Conservation (phyloP, 331 rosid genomes). For the Cydonia oblonga region DNA sequence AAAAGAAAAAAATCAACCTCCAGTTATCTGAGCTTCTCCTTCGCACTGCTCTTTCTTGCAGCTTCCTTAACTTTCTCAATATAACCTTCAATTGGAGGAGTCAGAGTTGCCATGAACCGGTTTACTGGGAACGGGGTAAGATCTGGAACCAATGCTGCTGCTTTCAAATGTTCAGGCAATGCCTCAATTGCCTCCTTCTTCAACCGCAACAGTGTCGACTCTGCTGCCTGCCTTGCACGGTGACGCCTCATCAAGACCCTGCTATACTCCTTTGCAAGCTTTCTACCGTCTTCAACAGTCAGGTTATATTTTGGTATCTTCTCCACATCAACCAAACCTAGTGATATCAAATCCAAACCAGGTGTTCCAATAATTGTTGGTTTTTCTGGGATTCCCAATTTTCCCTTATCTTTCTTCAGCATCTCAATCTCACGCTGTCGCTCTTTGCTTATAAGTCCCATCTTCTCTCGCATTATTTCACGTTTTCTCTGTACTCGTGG, state of each 20-base stretch:
- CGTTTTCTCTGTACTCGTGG: constrained; percentile 37
- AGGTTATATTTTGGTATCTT: constrained; percentile 63
- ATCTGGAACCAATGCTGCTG: constrained; percentile 80
- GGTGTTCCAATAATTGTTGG: constrained; percentile 67
- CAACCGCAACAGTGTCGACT: constrained; percentile 43
- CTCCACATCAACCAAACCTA: constrained; percentile 78
- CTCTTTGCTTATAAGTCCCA: constrained; percentile 82
- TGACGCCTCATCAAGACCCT: constrained; percentile 71
- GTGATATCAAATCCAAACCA: constrained; percentile 59
- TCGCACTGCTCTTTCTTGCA: constrained; percentile 54
- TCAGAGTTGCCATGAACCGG: constrained; percentile 74
- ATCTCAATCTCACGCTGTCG: constrained; percentile 66
- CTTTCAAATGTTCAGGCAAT: constrained; percentile 57
- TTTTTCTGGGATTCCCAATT: constrained; percentile 37
- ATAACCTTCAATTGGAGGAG: constrained; percentile 81
- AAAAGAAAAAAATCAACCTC: constrained; percentile 14
- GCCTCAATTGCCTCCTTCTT: constrained; percentile 89
- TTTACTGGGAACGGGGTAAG: constrained; percentile 56
- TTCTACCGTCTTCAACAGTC: constrained; percentile 66
- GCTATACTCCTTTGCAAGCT: constrained; percentile 87
- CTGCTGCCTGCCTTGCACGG: constrained; percentile 76
- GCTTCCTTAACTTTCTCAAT: constrained; percentile 79
- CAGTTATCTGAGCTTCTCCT: constrained; percentile 61
- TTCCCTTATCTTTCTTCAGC: constrained; percentile 36
- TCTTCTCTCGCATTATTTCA: constrained; percentile 61